Conservation (phyloP, 768 basidiomycete species). For the Tephrocybe sp. region DNA sequence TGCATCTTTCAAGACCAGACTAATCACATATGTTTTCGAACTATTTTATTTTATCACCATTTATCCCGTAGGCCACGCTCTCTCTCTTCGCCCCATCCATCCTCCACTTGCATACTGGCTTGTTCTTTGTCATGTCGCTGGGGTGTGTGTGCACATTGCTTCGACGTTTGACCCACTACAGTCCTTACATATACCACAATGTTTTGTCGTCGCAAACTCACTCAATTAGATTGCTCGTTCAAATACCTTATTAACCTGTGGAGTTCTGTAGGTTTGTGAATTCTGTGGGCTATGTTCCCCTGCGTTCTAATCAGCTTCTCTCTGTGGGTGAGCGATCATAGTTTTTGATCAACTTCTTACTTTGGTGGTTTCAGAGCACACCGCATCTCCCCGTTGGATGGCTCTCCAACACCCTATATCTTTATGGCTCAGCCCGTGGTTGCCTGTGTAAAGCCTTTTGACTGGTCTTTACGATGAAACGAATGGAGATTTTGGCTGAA, state of each 20-base stretch:
- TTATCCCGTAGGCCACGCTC: slow-evolving; percentile 23
- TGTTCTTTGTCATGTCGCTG: slow-evolving; percentile 9
- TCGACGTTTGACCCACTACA: slow-evolving; percentile 8
- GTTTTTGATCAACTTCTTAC: too few species aligned
- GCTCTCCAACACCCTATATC: too few species aligned
- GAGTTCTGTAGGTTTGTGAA: background rate
- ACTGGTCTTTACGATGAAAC: too few species aligned
- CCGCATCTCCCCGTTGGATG: too few species aligned
- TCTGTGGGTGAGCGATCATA: background rate
- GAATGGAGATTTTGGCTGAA: too few species aligned
- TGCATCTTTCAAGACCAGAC: slow-evolving; percentile 14
- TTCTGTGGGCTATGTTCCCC: background rate
- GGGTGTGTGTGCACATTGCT: slow-evolving; percentile 1
- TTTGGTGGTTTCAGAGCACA: too few species aligned
- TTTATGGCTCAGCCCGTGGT: too few species aligned
- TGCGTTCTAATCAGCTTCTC: background rate
- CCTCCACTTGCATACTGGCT: slow-evolving; percentile 13
- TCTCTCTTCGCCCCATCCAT: slow-evolving; percentile 12
- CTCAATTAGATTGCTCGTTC: slow-evolving; percentile 21
- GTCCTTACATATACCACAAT: slow-evolving; percentile 25
- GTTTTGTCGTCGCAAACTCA: slow-evolving; percentile 19
- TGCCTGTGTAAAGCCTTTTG: too few species aligned
- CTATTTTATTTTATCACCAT: slow-evolving; percentile 32
- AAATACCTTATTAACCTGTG: slow-evolving; percentile 8
- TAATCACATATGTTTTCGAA: slow-evolving; percentile 23